These are phyloP conservation scores for Candida sithepensis DNA, from an alignment of 805 yeast genomes.

Conservation along the genomic window DNA sequence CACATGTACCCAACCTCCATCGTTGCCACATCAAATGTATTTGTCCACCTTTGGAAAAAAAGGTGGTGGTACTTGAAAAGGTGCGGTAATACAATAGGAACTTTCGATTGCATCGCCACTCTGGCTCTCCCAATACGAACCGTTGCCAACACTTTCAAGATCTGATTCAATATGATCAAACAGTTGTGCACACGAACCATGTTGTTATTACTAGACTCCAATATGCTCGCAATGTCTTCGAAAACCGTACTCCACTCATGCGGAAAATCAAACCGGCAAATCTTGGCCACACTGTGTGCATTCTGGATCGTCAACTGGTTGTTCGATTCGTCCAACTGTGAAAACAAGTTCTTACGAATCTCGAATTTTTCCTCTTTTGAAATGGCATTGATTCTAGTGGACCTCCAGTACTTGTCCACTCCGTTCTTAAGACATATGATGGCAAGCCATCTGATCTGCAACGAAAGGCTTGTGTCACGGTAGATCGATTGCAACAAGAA, in stretches of 20 bases:
- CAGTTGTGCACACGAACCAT: slow-evolving; percentile 57
- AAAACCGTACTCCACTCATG: slow-evolving; percentile 79
- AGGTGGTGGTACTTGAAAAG: slow-evolving; percentile 56
- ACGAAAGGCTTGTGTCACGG: slow-evolving; percentile 51
- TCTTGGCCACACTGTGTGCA: slow-evolving; percentile 76
- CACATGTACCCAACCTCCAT: slow-evolving; percentile 77
- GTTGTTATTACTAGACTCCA: slow-evolving; percentile 45
- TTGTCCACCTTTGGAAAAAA: slow-evolving; percentile 63
- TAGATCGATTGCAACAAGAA: slow-evolving; percentile 46
- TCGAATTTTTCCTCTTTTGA: slow-evolving; percentile 64
- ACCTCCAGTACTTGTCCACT: slow-evolving; percentile 79
- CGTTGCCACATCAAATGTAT: slow-evolving; percentile 43
- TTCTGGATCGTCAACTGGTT: slow-evolving; percentile 75
- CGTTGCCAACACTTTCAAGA: slow-evolving; percentile 67
- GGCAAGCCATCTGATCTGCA: slow-evolving; percentile 81
- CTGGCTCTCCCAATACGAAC: slow-evolving; percentile 83
- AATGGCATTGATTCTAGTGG: slow-evolving; percentile 51
- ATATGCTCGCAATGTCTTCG: slow-evolving; percentile 49
- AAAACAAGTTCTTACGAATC: slow-evolving; percentile 57
- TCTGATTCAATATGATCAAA: slow-evolving; percentile 68
- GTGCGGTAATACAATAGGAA: slow-evolving; percentile 58
- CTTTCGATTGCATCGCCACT: slow-evolving; percentile 69
- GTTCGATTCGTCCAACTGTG: slow-evolving; percentile 61
- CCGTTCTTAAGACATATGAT: slow-evolving; percentile 87
- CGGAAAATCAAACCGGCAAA: slow-evolving; percentile 84